Conservation (phyloP, 2,329 filamentous ascomycete species). For the Fusarium kyushuense region DNA sequence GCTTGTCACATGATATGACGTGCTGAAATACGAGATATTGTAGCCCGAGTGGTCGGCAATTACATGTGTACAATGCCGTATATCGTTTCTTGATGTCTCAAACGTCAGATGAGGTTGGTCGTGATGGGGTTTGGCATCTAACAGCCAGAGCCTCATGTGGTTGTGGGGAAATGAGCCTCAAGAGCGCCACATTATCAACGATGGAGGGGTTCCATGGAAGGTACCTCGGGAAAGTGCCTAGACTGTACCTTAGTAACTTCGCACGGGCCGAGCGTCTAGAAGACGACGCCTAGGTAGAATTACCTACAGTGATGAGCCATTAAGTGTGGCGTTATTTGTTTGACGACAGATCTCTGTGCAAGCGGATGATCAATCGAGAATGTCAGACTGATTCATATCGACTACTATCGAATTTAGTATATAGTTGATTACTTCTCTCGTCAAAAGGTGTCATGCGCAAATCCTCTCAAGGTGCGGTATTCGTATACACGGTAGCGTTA, state of each 20-base stretch:
- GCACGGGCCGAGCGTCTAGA: constrained; percentile 8
- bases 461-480: neutral
- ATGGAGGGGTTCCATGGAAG: neutral
- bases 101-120: constrained; percentile 21
- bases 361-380: neutral
- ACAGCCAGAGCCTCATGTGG: constrained; percentile 24
- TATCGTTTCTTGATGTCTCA: neutral
- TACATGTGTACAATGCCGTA: neutral
- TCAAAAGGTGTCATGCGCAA: constrained; percentile 2
- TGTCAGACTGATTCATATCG: neutral
- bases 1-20: constrained; percentile 41
- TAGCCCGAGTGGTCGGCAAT: constrained; percentile 4
- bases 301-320: neutral
- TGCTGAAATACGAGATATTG: neutral
- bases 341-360: neutral
- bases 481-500: constrained; percentile 9
- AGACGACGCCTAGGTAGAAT: neutral
- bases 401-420: neutral
- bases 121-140: constrained; percentile 16
- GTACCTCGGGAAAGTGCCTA: neutral
- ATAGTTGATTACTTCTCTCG: neutral
- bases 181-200: constrained; percentile 27
- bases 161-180: constrained; percentile 39
- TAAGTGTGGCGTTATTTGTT: neutral
- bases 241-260: no score